Conservation (phyloP, 805 yeast genomes). For the Yamadazyma tumulicola region DNA sequence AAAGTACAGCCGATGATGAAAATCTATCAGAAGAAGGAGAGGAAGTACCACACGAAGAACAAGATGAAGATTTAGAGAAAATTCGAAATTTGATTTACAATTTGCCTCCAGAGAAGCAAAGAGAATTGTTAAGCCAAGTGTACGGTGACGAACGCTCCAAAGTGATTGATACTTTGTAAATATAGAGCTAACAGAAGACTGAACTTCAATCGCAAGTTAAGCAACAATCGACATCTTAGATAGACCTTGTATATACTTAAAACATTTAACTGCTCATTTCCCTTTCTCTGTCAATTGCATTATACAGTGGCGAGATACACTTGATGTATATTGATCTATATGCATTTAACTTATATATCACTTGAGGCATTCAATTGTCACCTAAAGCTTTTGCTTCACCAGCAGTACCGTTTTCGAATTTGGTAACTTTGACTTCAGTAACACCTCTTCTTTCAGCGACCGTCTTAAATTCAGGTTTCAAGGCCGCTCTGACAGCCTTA, state of each 20-base stretch:
- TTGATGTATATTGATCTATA: neutral
- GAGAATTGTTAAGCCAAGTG: slow-evolving; percentile 26
- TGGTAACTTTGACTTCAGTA: slow-evolving; percentile 71
- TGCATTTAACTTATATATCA: slow-evolving; percentile 5
- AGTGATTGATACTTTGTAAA: too few relatives aligned
- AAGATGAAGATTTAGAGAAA: too few relatives aligned
- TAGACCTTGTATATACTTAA: too few relatives aligned
- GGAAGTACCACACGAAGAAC: too few relatives aligned
- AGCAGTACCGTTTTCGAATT: slow-evolving; percentile 65
- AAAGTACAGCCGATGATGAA: slow-evolving; percentile 14
- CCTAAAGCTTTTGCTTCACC: slow-evolving; percentile 37
- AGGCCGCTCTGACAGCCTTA: slow-evolving; percentile 78
- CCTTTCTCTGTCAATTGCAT: too few relatives aligned
- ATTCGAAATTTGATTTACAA: slow-evolving; percentile 33
- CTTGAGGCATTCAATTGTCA: too few relatives aligned
- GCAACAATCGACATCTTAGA: too few relatives aligned
- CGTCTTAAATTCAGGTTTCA: slow-evolving; percentile 81
- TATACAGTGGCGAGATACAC: too few relatives aligned
- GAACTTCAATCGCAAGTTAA: too few relatives aligned
- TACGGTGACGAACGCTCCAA: too few relatives aligned
- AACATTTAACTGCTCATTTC: too few relatives aligned
- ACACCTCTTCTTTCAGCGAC: slow-evolving; percentile 67
- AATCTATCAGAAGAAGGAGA: slow-evolving; percentile 13
- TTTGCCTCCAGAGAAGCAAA: slow-evolving; percentile 30
- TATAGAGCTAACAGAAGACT: too few relatives aligned